Evolutionary conservation across 805 yeast species (phyloP).

Genomic region (Zygosaccharomyces bisporus): DNA sequence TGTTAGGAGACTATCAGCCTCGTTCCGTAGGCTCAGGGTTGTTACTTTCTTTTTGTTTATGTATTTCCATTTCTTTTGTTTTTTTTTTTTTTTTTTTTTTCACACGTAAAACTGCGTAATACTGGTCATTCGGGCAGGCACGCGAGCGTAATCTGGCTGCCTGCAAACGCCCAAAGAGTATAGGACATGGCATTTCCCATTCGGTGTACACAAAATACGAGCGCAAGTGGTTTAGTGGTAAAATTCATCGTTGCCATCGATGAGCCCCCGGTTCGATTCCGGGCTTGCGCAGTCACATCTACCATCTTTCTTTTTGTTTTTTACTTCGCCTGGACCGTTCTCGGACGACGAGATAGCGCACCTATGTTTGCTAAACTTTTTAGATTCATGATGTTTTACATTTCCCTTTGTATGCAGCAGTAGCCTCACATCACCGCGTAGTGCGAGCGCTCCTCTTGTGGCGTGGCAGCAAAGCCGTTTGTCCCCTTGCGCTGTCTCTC

Average conservation of each 20-base stretch:
- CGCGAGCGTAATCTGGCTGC: no score
- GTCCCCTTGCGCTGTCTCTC: not conserved
- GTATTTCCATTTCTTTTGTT: no score
- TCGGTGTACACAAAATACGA: no score
- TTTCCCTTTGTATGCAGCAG: not conserved
- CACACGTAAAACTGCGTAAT: no score
- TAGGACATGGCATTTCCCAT: no score
- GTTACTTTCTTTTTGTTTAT: no score
- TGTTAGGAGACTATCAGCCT: no score
- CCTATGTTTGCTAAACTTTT: not conserved
- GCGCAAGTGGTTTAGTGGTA: constrained; percentile 1
- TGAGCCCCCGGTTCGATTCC: constrained; percentile 2
- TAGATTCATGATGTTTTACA: not conserved
- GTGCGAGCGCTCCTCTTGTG: not conserved
- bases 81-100: no score
- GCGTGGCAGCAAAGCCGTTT: not conserved
- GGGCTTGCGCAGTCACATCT: not conserved
- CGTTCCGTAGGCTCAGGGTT: no score
- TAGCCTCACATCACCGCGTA: not conserved
- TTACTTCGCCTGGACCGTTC: not conserved
- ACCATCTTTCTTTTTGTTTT: not conserved
- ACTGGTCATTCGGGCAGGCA: no score
- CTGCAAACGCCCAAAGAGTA: no score
- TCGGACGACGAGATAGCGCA: not conserved
- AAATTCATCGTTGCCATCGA: constrained; percentile 1